These are phyloP conservation scores for Apophysomyces trapeziformis DNA, from an alignment of 371 early-diverging fungal genomes.

Conservation along the genomic window DNA sequence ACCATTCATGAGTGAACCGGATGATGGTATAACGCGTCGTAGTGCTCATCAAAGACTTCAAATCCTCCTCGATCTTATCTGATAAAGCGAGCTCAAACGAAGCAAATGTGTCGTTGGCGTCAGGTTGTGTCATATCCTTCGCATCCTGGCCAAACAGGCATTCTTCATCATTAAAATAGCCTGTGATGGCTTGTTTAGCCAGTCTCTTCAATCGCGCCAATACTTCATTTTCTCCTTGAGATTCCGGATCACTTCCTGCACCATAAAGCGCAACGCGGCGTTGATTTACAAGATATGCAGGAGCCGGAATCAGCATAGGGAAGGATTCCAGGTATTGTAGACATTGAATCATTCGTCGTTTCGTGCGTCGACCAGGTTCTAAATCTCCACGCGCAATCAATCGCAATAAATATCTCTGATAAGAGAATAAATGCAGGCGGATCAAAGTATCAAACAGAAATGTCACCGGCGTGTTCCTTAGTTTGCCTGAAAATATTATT, in stretches of 20 bases:
- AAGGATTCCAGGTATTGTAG: conserved; percentile 60
- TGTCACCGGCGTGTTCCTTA: conserved; percentile 21
- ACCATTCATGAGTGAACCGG: conserved; percentile 61
- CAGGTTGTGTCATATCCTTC: conserved; percentile 54
- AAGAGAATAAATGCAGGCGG: conserved; percentile 60
- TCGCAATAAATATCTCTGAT: conserved; percentile 62
- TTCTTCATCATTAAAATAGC: conserved; percentile 26
- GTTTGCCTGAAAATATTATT: conserved; percentile 1
- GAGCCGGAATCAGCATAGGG: conserved; percentile 47
- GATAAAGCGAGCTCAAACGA: conserved; percentile 40
- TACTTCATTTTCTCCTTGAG: conserved; percentile 27
- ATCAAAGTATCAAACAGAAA: conserved; percentile 65
- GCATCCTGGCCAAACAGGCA: conserved; percentile 44
- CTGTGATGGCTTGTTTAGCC: conserved; percentile 31
- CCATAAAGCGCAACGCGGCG: conserved; percentile 56
- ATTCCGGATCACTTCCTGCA: conserved; percentile 26
- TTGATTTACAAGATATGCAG: conserved; percentile 59
- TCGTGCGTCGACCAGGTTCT: conserved; percentile 43
- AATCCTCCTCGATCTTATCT: conserved; percentile 36
- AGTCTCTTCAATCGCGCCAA: conserved; percentile 34
- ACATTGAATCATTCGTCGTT: conserved; percentile 51
- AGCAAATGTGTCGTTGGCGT: conserved; percentile 43
- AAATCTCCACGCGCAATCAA: conserved; percentile 72
- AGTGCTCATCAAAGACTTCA: conserved; percentile 36
- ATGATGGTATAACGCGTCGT: conserved; percentile 56